A percentile compares a stretch with the other conserved stretches of the same genome.
Conservation (phyloP, 441 rosid species). For the Populus hybrid region DNA sequence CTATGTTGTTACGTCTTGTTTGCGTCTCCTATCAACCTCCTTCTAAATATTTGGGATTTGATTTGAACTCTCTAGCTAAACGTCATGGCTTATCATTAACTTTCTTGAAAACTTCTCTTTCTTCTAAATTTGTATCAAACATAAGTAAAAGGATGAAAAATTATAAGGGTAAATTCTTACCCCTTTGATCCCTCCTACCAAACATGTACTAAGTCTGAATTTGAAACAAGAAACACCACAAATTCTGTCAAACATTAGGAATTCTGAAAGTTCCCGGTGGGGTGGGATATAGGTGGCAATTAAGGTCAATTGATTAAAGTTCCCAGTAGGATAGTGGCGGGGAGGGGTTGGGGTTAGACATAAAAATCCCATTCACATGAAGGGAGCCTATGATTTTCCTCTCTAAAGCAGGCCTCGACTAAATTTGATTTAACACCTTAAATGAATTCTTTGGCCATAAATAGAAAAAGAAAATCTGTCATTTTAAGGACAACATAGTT, state of each 20-base stretch:
- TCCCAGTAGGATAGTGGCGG: not conserved
- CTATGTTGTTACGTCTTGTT: no score
- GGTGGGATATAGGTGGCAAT: slow-evolving; percentile 7
- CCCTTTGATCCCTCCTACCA: no score
- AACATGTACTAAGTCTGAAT: not conserved
- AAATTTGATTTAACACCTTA: slow-evolving; percentile 8
- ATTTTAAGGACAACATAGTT: slow-evolving; percentile 19
- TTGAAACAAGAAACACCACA: not conserved
- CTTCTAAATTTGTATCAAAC: no score
- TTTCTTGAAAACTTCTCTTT: no score
- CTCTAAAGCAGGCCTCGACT: not conserved
- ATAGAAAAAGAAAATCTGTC: slow-evolving; percentile 7
- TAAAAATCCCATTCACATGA: not conserved
- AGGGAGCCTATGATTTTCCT: not conserved
- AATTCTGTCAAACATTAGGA: not conserved
- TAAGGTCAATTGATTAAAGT: slow-evolving; percentile 6
- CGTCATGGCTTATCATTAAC: no score
- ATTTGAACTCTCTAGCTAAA: no score
- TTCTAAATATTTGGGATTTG: no score
- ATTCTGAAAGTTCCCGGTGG: not conserved
- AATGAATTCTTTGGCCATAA: slow-evolving; percentile 1
- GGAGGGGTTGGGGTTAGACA: slow-evolving; percentile 5
- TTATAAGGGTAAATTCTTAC: no score
- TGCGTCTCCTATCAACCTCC: no score
- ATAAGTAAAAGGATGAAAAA: no score